Evolutionary conservation across 2,329 filamentous ascomycete species (phyloP), one percentile per base, ranked within the genome.

Genomic region (Beauveria pseudobassiana): DNA sequence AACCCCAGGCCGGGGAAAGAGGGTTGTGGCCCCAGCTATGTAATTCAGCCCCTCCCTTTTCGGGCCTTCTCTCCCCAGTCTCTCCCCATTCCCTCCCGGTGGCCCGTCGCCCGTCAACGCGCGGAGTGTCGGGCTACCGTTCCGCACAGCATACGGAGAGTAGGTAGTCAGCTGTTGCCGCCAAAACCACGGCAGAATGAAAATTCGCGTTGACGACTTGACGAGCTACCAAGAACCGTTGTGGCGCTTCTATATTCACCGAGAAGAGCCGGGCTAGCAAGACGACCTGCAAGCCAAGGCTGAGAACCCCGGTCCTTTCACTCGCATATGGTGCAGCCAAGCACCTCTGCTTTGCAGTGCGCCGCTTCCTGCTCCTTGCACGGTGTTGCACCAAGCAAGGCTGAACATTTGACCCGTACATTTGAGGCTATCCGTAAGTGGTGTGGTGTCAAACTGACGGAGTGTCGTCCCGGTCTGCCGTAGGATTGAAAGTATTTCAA

Each of bases 31-130:
- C 49, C 22, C 30, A 9, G 16, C 22, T 16, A n/a, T 49, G 22
- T 45, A 49, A 20, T 53, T 38, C n/a, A 40, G 4, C 12, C 50
- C 50, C 49, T 42, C 12, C 38, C 50, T 34, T 51, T 61, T 61
- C 59, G 59, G 59, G 50, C 59, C 59, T 53, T 61, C 38, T 61
- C 52, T 61, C 59, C 50, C 59, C 59, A 52, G 14, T 14, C 30
- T 34, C 30, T 34, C 30, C 30, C 30, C 30, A 12, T 53, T 61
- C 46, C 55, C 52, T 61, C 59, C 50, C 48, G 57, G 28, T 40
- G 30, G 20, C 49, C 6, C 50, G 3, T 14, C 50, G 20, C 49
- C 6, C 50, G 3, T 14, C 50, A 5, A 26, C n/a, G 24, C 59
- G 50, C 42, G 59, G 59, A 61, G 50, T 61, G 43, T 61, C 59